Percentiles rank a stretch among this genome's conserved stretches.
phyloP scores from a whole-genome alignment of 2,329 filamentous ascomycete genomes.

The Chalara sp. region DNA sequence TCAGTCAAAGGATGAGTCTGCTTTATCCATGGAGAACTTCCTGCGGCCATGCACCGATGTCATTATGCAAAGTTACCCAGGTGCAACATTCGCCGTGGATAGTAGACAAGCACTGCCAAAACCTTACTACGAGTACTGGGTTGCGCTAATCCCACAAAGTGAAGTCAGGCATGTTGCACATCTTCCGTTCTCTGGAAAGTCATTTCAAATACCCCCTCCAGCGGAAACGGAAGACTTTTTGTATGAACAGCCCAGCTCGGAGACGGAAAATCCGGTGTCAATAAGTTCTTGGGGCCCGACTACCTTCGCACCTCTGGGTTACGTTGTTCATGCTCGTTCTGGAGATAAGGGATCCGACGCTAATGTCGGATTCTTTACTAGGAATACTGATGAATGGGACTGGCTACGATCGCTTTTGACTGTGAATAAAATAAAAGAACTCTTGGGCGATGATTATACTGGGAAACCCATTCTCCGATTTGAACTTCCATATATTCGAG shows the following conservation, averaged over 20 bases:
- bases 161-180: slow-evolving; percentile 9
- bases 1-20: slow-evolving; percentile 15
- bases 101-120: slow-evolving; percentile 37
- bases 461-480: slow-evolving; percentile 2
- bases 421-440: slow-evolving; percentile 15
- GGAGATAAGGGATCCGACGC: slow-evolving; percentile 31
- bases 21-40: slow-evolving; percentile 18
- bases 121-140: slow-evolving; percentile 38
- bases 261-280: slow-evolving; percentile 3
- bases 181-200: slow-evolving; percentile 1
- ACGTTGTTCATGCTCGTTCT: slow-evolving; percentile 28
- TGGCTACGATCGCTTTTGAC: slow-evolving; percentile 28
- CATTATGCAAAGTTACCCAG: slow-evolving; percentile 35
- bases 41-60: slow-evolving; percentile 31
- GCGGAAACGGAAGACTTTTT: slow-evolving; percentile 8
- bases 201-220: slow-evolving; percentile 4
- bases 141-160: slow-evolving; percentile 24
- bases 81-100: slow-evolving; percentile 22
- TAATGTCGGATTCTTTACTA: slow-evolving; percentile 35
- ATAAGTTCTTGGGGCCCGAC: slow-evolving; percentile 21
- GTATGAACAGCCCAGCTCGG: slow-evolving; percentile 8
- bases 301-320: slow-evolving; percentile 19
- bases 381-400: slow-evolving; percentile 30
- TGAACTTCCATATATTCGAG: slow-evolving; percentile 13
- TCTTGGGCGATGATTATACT: slow-evolving; percentile 11